Base-by-base conservation (phyloP, 495 filamentous ascomycete species). In the Penicillium verhagenii region DNA sequence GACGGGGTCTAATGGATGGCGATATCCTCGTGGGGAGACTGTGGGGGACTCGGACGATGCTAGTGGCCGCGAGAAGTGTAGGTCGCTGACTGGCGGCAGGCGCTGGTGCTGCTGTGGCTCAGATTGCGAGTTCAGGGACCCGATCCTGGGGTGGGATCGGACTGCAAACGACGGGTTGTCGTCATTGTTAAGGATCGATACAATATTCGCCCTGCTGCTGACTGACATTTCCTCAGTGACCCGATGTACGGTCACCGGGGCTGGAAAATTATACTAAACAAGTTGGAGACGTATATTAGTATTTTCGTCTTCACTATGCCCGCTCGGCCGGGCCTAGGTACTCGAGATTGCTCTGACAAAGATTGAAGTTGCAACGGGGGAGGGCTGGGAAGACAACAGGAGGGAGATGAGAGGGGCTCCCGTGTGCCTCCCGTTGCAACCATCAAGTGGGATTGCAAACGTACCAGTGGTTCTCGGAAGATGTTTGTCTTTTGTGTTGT, bases 161-260 rank as follows among this genome's bases (percentile, higher is more conserved):
- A 79, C 71, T 19, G 74, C 71, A 59, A 79, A 79, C 43, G 75
- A 70, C 50, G 75, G 75, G 48, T 76, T 69, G 53, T 79, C 74
- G 58, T 79, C 74, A 62, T 79, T 76, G 65, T 79, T 79, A 54
- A 79, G 47, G 50, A 79, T 79, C 21, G 75, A 79, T 53, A 76
- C 73, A 55, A 79, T 71, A 56, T 65, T 71, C 23, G 68, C 57
- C 58, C 59, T 67, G 58, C 67, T 65, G 55, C 65, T 61, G 26
- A 14, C 16, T 2, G 69, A 65, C 70, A 74, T 74, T 60, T 68
- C 56, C 50, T 61, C 54, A 25, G 38, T 11, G 51, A 52, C 59
- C 54, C 54, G 51, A 55, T 52, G 29, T 44, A 46, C 23, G 54
- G 48, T 57, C 50, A 68, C 52, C 50, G 57, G 49, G 47, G 52